A percentile compares a stretch with the other conserved stretches of the same genome.
phyloP scores from a whole-genome alignment of 106 monocot species.

The Allium cepa region DNA sequence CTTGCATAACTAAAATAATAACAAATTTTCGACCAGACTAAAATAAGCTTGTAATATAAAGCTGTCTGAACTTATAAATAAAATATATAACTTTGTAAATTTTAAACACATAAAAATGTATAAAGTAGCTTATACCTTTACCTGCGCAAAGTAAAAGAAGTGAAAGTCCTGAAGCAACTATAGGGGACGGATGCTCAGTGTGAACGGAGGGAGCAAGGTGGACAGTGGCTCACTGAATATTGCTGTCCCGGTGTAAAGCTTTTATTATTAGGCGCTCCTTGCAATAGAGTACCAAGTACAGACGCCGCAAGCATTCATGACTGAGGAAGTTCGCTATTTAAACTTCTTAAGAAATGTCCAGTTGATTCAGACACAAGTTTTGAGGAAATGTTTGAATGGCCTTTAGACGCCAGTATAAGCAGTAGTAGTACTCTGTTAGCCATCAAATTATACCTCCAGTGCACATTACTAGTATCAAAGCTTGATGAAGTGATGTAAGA shows the following conservation, averaged over 20 bases:
- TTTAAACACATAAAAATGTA: no score
- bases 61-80: no score
- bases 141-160: no score
- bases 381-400: constrained; percentile 41
- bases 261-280: constrained; percentile 59
- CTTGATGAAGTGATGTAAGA: constrained; percentile 72
- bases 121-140: no score
- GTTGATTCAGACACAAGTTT: constrained; percentile 52
- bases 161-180: no score
- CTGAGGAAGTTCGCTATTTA: constrained; percentile 89
- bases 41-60: no score
- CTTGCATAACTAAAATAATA: no score
- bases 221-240: background rate
- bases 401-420: constrained; percentile 66
- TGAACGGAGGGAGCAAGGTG: no score
- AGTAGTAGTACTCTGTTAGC: constrained; percentile 83
- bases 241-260: constrained; percentile 14
- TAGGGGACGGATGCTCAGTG: no score
- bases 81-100: no score
- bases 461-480: constrained; percentile 58
- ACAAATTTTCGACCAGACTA: no score
- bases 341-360: constrained; percentile 80
- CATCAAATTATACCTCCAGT: constrained; percentile 99
- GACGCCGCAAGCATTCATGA: constrained; percentile 95
- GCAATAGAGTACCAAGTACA: constrained; percentile 75